These are phyloP conservation scores for Ganoderma resinaceum DNA, from an alignment of 1,284 basidiomycete genomes.

Conservation along the genomic window DNA sequence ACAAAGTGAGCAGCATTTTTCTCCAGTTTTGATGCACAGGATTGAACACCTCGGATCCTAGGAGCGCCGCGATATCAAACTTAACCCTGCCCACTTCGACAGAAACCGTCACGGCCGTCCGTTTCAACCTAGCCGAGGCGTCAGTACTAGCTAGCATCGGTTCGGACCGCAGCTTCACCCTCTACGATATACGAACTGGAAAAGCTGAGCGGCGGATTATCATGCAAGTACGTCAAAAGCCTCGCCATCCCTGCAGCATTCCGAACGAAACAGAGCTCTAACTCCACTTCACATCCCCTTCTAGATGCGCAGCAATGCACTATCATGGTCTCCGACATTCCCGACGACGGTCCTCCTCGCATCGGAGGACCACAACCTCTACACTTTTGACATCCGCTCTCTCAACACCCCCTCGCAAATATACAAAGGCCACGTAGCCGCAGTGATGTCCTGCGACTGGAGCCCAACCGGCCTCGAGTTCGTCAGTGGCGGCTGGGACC, in stretches of 20 bases:
- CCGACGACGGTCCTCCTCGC: slow-evolving; percentile 92
- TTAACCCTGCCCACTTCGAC: slow-evolving; percentile 84
- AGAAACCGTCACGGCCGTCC: slow-evolving; percentile 88
- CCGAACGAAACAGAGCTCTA: not conserved
- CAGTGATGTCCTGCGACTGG: slow-evolving; percentile 94
- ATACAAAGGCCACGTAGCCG: slow-evolving; percentile 97
- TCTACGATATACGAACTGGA: slow-evolving; percentile 96
- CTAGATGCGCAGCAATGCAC: slow-evolving; percentile 86
- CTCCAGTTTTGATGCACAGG: not conserved
- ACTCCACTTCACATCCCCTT: not conserved
- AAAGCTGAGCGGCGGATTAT: slow-evolving; percentile 92
- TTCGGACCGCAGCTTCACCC: slow-evolving; percentile 92
- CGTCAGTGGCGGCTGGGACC: slow-evolving; percentile 96
- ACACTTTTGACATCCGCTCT: slow-evolving; percentile 96
- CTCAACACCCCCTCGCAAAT: slow-evolving; percentile 88
- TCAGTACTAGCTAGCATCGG: slow-evolving; percentile 95
- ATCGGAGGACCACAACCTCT: slow-evolving; percentile 98
- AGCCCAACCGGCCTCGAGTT: slow-evolving; percentile 96
- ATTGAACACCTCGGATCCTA: slow-evolving; percentile 32
- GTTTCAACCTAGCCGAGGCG: slow-evolving; percentile 94
- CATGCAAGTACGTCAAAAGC: slow-evolving; percentile 70
- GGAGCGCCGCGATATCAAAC: slow-evolving; percentile 80
- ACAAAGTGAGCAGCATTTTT: slow-evolving; percentile 66
- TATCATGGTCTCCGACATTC: slow-evolving; percentile 96
- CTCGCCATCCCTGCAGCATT: slow-evolving; percentile 2